Base-by-base conservation (phyloP, 2,329 filamentous ascomycete genomes). In the Phoma sp. region DNA sequence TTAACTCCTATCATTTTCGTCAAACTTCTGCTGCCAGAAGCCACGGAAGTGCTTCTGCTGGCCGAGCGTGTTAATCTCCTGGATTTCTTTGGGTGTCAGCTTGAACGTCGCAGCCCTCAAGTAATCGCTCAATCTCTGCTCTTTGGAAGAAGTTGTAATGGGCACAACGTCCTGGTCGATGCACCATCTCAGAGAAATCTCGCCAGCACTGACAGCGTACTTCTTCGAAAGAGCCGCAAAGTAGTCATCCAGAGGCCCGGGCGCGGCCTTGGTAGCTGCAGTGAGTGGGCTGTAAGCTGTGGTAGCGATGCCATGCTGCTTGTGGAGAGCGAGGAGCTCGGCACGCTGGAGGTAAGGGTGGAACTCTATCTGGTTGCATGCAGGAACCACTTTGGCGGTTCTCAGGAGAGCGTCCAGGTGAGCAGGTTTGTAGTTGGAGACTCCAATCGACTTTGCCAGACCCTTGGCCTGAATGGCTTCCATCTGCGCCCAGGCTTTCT, bases 351-450 rank as follows among this genome's bases (percentile, higher is more conserved):
- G 78, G 64, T 87, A 88, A 2, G 87, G 86, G 70, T 90, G 86
- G 45, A 85, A 85, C 70, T 90, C 87, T 59, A 90, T 85, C 74
- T 90, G 87, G 74, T 90, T 89, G 62, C 83, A 82, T 2, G 84
- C 84, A 1, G 87, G 87, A 1, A 78, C 74, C 10, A 86, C 78
- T 32, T 75, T 80, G n/a, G 82, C 81, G 0, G 76, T 78, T 47
- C 80, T 79, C 46, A 84, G 73, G 17, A 83, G 80, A 10, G 79
- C 78, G 38, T 84, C 78, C 15, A 88, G 75, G 53, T 88, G 81
- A 18, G 74, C 68, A 20, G 81, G 78, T 5, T 83, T 72, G 69
- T 81, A 88, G 71, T 75, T 88, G 49, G 83, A 86, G 18, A 88
- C 84, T 18, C 85, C 86, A 56, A 88, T 88, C 6, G 82, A 83